phyloP scores from a whole-genome alignment of 2,329 filamentous ascomycete species.

The Aspergillus novofumigatus region DNA sequence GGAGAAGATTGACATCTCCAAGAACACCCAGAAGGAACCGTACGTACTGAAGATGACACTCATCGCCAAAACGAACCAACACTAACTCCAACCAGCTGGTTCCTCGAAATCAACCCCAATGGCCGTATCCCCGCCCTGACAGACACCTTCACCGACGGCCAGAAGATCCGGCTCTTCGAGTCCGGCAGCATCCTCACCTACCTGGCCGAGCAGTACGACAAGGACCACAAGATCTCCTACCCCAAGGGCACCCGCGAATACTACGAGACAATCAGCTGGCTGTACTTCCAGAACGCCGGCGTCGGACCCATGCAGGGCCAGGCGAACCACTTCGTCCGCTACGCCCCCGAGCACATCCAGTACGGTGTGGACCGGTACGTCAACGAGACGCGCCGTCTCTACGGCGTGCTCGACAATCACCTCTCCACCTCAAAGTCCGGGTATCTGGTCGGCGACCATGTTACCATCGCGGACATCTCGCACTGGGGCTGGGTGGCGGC shows the following conservation, averaged over 20 bases:
- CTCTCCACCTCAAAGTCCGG: constrained; percentile 50
- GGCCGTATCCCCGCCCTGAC: constrained; percentile 85
- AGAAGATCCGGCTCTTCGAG: constrained; percentile 74
- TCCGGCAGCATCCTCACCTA: constrained; percentile 81
- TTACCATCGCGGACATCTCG: constrained; percentile 66
- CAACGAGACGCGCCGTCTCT: constrained; percentile 80
- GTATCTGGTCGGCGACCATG: constrained; percentile 49
- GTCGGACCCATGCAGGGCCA: constrained; percentile 81
- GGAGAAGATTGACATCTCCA: constrained; percentile 65
- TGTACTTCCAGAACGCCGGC: constrained; percentile 74
- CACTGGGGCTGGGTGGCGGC: constrained; percentile 72
- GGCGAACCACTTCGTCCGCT: constrained; percentile 77
- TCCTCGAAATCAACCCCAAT: constrained; percentile 87
- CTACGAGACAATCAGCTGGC: constrained; percentile 77
- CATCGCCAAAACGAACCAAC: background rate
- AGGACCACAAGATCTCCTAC: constrained; percentile 77
- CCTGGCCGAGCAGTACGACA: constrained; percentile 75
- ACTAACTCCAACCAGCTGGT: constrained; percentile 56
- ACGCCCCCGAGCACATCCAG: constrained; percentile 75
- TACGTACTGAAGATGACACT: constrained; percentile 15
- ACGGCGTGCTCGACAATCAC: constrained; percentile 70
- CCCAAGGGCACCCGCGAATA: constrained; percentile 67
- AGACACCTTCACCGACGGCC: constrained; percentile 70
- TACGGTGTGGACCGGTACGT: constrained; percentile 79
- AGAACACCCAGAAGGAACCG: constrained; percentile 74